phyloP scores from a whole-genome alignment of 192 early-diverging fungal genomes.

The Pilaira anomala region DNA sequence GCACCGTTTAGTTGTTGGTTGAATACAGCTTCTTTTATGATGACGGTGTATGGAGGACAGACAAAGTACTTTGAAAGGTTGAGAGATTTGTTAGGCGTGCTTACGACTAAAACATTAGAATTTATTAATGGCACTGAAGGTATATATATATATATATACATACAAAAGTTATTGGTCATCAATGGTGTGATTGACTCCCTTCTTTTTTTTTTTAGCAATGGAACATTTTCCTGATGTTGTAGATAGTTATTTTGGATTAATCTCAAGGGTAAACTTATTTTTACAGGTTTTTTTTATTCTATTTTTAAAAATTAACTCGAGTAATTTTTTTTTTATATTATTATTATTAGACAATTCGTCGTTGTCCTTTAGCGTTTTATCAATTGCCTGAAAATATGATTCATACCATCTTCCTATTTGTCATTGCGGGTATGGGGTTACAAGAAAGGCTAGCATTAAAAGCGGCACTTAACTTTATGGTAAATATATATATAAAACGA shows the following conservation, averaged over 20 bases:
- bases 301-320: background rate
- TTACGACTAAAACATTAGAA: constrained; percentile 40
- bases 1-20: constrained; percentile 45
- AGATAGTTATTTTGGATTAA: constrained; percentile 45
- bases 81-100: constrained; percentile 26
- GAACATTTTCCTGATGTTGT: constrained; percentile 52
- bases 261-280: constrained; percentile 42
- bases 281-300: too few species aligned
- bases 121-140: constrained; percentile 39
- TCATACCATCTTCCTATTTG: constrained; percentile 42
- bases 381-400: constrained; percentile 43
- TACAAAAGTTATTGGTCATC: background rate
- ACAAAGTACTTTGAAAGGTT: constrained; percentile 26
- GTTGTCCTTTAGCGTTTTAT: constrained; percentile 53
- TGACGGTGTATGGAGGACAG: constrained; percentile 50
- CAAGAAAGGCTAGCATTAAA: constrained; percentile 55
- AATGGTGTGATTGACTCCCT: too few species aligned
- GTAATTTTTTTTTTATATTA: background rate
- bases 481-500: constrained; percentile 18
- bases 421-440: constrained; percentile 46
- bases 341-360: constrained; percentile 38
- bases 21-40: constrained; percentile 42
- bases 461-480: constrained; percentile 49
- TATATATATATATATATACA: constrained; percentile 11
- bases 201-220: constrained; percentile 49